Base-by-base conservation (phyloP, 2,329 filamentous ascomycete species). In the Diaporthe destruens region DNA sequence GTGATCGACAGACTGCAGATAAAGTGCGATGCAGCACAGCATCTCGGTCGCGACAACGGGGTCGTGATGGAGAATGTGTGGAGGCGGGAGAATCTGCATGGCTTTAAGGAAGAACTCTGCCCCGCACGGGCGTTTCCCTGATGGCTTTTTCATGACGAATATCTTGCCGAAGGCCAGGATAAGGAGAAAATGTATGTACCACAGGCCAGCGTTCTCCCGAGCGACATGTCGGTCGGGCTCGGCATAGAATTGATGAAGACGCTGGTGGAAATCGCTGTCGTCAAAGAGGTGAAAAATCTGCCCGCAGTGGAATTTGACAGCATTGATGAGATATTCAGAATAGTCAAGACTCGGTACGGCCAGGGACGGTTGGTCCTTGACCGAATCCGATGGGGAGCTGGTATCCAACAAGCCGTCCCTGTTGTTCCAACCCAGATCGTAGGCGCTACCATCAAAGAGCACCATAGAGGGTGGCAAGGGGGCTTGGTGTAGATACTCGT, bases 111-210 rank as follows among this genome's bases (percentile, higher is more conserved):
- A 87, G 36, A 84, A 81, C 6, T 86, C 85, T 0, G 82, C 81
- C 0, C 87, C 87, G 0, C 85, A 83, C 0, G 87, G 87, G 2
- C 79, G 72, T 68, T 78, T 80, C 0, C 79, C 79, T 9, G 80
- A 79, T 4, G 76, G 78, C 20, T 82, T 77, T 39, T 82, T 81
- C 34, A 83, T 82, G 0, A 85, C 81, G 42, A 89, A 87, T 0
- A 85, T 86, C 74, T 89, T 89, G 0, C 87, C 87, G 72, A 89
- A 87, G 0, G 87, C 87, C 3, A 89, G 79, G 12, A 89, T 82
- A 0, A 89, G 79, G 3, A 89, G 79, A 20, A 87, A 88, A 66
- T 89, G 87, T 20, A 87, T 84, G 70, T 87, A 88, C 81, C 86
- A 88, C 1, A 89, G 76, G 14, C 74, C 75, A 0, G 78, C 74